phyloP scores from a whole-genome alignment of 441 rosid species.

The Populus tomentosa region DNA sequence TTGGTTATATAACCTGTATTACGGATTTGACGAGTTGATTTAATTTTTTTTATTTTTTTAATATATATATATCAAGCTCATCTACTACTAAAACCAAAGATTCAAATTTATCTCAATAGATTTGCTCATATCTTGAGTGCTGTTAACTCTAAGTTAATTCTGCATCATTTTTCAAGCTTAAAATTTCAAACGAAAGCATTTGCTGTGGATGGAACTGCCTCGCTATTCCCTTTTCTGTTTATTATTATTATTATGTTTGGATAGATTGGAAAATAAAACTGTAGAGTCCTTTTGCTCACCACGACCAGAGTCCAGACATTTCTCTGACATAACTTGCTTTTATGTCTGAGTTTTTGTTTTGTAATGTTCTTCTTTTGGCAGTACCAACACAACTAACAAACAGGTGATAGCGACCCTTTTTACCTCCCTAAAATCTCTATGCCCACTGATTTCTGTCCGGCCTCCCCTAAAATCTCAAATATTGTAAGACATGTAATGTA shows the following conservation, averaged over 20 bases:
- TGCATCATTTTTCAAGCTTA: no score
- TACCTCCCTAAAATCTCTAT: neutral
- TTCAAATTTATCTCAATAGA: no score
- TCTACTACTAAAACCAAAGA: no score
- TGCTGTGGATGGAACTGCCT: neutral
- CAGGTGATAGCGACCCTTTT: constrained; percentile 31
- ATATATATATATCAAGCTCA: no score
- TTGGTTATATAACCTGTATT: rapidly evolving
- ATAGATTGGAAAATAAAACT: constrained; percentile 1
- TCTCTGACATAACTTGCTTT: constrained; percentile 20
- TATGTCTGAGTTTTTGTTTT: constrained; percentile 18
- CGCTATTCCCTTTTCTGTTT: neutral
- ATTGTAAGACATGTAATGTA: neutral
- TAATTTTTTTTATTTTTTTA: no score
- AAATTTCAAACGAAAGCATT: no score
- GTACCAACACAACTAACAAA: constrained; percentile 34
- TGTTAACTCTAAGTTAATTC: no score
- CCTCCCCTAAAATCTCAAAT: neutral
- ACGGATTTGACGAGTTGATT: rapidly evolving
- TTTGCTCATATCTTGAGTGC: no score
- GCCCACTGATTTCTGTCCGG: neutral
- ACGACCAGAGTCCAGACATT: constrained; percentile 11
- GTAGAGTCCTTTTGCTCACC: neutral
- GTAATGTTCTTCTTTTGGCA: constrained; percentile 1
- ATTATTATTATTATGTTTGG: no score